phyloP scores from a whole-genome alignment of 495 filamentous ascomycete genomes.

The Aspergillus sparsus region DNA sequence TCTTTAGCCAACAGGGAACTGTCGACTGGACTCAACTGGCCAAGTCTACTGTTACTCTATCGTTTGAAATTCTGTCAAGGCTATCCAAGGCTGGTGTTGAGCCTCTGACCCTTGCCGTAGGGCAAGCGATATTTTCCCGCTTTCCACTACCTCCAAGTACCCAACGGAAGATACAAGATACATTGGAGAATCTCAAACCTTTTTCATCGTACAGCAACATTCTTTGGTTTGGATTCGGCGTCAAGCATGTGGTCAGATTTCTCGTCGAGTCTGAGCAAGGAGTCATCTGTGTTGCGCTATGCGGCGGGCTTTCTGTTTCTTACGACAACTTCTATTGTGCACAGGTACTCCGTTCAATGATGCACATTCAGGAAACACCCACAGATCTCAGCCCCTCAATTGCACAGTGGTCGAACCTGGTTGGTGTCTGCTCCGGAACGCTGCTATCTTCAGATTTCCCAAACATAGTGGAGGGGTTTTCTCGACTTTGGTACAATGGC shows the following conservation, averaged over 20 bases:
- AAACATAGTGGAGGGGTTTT: neutral
- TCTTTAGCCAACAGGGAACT: slow-evolving; percentile 4
- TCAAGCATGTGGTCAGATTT: neutral
- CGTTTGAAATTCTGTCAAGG: slow-evolving; percentile 4
- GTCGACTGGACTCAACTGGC: slow-evolving; percentile 7
- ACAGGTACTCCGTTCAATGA: neutral
- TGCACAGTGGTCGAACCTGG: slow-evolving; percentile 1
- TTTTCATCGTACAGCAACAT: slow-evolving; percentile 2
- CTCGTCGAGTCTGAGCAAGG: slow-evolving; percentile 7
- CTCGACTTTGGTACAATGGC: slow-evolving; percentile 1
- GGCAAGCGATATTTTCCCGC: slow-evolving; percentile 4
- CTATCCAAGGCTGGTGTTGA: slow-evolving; percentile 7
- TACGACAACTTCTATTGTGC: slow-evolving; percentile 8
- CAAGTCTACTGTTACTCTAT: slow-evolving; percentile 3
- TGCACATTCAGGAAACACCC: neutral
- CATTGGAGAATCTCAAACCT: neutral
- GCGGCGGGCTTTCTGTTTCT: neutral
- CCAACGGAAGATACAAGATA: neutral
- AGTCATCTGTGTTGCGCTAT: slow-evolving; percentile 1
- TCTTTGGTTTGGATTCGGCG: slow-evolving; percentile 2
- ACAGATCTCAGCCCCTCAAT: slow-evolving; percentile 3
- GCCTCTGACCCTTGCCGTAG: neutral
- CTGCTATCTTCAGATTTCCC: neutral
- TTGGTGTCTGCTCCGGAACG: slow-evolving; percentile 1
- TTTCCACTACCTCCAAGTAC: neutral